Conservation (phyloP, 495 filamentous ascomycete genomes). For the Podospora fimiseda region DNA sequence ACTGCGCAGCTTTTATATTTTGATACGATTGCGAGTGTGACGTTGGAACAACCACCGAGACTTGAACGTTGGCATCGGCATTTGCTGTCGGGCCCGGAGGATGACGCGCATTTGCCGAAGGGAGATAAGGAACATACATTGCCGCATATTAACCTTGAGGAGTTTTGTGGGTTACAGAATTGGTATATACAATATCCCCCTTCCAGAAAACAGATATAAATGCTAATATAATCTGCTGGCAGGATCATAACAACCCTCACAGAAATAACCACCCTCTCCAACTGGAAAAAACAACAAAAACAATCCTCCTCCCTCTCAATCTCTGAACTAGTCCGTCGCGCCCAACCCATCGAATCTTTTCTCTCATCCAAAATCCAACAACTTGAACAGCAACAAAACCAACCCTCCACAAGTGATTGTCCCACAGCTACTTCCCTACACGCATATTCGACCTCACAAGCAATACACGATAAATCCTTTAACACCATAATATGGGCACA, state of each 20-base stretch:
- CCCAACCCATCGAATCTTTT: constrained; percentile 35
- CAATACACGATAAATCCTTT: constrained; percentile 1
- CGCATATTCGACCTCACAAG: background rate
- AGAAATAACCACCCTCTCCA: constrained; percentile 43
- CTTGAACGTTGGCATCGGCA: constrained; percentile 34
- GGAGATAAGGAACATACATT: constrained; percentile 15
- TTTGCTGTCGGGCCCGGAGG: constrained; percentile 26
- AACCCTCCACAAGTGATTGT: too few relatives aligned
- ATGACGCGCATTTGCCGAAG: constrained; percentile 10
- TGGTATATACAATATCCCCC: too few relatives aligned
- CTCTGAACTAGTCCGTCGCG: constrained; percentile 39
- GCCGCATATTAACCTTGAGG: constrained; percentile 34
- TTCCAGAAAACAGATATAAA: too few relatives aligned
- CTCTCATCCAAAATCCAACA: too few relatives aligned
- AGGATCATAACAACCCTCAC: constrained; percentile 38
- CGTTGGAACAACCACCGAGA: constrained; percentile 34
- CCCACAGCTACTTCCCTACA: too few relatives aligned
- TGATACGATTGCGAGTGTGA: constrained; percentile 45
- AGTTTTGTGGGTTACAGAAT: constrained; percentile 41
- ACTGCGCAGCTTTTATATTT: constrained; percentile 42
- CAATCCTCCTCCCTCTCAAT: constrained; percentile 37
- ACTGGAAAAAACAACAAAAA: constrained; percentile 44
- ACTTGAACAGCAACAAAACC: too few relatives aligned
- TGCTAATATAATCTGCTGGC: too few relatives aligned
- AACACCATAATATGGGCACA: constrained; percentile 42